Percentiles rank a stretch among this genome's conserved stretches.
Evolutionary conservation across 148 eudicot species (phyloP).

Genomic region (Oxyria digyna): DNA sequence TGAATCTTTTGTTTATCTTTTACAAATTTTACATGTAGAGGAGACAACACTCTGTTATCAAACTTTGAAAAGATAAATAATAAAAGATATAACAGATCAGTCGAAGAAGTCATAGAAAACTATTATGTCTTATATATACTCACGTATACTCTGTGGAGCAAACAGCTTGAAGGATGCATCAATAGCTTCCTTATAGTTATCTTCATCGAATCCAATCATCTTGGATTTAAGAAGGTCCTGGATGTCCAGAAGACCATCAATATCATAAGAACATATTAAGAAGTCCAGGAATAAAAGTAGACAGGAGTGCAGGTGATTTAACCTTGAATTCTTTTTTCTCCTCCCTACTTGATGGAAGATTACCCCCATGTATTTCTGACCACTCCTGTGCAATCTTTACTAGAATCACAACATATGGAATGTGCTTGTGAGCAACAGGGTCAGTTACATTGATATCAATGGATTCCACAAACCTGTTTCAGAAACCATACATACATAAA

Average conservation of each 20-base stretch:
- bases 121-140: constrained; percentile 20
- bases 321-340: constrained; percentile 91
- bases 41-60: neutral
- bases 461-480: constrained; percentile 66
- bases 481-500: neutral
- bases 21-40: neutral
- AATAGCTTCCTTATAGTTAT: constrained; percentile 87
- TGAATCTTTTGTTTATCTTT: neutral
- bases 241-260: constrained; percentile 14
- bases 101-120: neutral
- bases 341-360: constrained; percentile 77
- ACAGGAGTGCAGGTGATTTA: constrained; percentile 7
- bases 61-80: neutral
- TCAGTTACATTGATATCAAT: constrained; percentile 63
- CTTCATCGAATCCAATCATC: constrained; percentile 76
- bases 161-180: constrained; percentile 90
- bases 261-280: neutral
- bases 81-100: neutral
- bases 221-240: constrained; percentile 72
- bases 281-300: neutral
- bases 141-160: constrained; percentile 79
- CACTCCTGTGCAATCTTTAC: constrained; percentile 84
- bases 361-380: constrained; percentile 70
- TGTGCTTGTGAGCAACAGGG: constrained; percentile 92
- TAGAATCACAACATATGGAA: constrained; percentile 84